Percentiles rank a stretch among this genome's conserved stretches.
phyloP scores from a whole-genome alignment of 2,329 filamentous ascomycete species.

The Sporothrix brunneoviolacea region DNA sequence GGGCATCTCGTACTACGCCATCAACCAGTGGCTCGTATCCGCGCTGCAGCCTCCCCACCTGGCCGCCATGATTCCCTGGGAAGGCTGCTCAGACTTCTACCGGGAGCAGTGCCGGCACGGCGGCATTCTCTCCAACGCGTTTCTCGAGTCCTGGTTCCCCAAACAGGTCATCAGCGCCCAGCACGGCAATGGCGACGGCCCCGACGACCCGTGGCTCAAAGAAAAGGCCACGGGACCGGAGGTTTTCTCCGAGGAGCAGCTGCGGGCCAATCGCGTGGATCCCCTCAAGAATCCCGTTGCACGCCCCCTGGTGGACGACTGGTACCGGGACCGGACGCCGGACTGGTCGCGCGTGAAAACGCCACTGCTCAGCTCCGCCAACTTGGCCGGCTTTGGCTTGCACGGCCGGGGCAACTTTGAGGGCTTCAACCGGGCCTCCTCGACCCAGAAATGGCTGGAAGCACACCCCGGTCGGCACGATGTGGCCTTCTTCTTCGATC shows the following conservation, averaged over 20 bases:
- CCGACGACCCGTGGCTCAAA: slow-evolving; percentile 23
- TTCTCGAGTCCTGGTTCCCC: slow-evolving; percentile 61
- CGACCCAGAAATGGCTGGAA: slow-evolving; percentile 59
- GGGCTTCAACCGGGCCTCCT: slow-evolving; percentile 56
- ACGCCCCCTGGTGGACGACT: slow-evolving; percentile 36
- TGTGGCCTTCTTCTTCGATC: slow-evolving; percentile 62
- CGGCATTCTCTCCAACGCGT: slow-evolving; percentile 51
- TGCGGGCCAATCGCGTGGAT: slow-evolving; percentile 41
- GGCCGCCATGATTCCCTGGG: slow-evolving; percentile 42
- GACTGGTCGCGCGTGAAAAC: slow-evolving; percentile 58
- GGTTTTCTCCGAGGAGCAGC: slow-evolving; percentile 45
- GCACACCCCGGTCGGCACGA: slow-evolving; percentile 65
- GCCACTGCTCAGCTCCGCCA: slow-evolving; percentile 58
- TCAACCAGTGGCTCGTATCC: slow-evolving; percentile 40
- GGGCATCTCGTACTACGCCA: slow-evolving; percentile 42
- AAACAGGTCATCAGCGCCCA: slow-evolving; percentile 60
- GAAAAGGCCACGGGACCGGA: slow-evolving; percentile 49
- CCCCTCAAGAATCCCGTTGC: too few relatives aligned
- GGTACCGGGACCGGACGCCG: slow-evolving; percentile 57
- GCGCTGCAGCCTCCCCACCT: slow-evolving; percentile 39
- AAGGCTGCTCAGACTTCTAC: slow-evolving; percentile 48
- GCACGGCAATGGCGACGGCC: slow-evolving; percentile 46
- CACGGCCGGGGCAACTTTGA: slow-evolving; percentile 63
- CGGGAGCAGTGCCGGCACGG: slow-evolving; percentile 53
- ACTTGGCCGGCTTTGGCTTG: slow-evolving; percentile 64